Evolutionary conservation across 2,329 filamentous ascomycete species (phyloP).

Genomic region (Alternaria postmessia): DNA sequence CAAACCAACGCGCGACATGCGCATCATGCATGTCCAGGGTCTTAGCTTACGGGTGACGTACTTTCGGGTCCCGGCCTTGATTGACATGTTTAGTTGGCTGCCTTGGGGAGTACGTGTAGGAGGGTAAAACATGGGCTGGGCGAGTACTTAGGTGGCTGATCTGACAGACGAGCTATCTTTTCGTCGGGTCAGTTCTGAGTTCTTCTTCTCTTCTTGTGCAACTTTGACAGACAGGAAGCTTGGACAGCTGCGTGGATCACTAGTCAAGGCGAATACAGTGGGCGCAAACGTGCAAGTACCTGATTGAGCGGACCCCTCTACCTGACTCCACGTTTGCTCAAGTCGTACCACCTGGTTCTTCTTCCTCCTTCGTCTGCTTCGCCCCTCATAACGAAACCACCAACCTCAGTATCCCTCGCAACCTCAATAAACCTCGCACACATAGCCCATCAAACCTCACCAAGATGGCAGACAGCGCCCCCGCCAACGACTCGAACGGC

Average conservation of each 20-base stretch:
- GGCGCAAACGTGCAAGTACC: constrained; percentile 3
- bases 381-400: neutral
- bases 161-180: neutral
- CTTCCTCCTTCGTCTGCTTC: neutral
- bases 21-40: constrained; percentile 1
- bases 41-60: constrained; percentile 12
- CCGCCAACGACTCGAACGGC: constrained; percentile 51
- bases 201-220: neutral
- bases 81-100: neutral
- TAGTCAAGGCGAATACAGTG: neutral
- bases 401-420: constrained; percentile 1
- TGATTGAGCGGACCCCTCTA: neutral
- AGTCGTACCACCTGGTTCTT: neutral
- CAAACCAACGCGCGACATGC: constrained; percentile 1
- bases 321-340: neutral
- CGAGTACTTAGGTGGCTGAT: constrained; percentile 2
- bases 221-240: constrained; percentile 4
- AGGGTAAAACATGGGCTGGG: neutral
- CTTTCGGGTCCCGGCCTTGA: constrained; percentile 6
- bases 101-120: neutral
- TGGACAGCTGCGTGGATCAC: neutral
- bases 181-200: neutral
- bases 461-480: constrained; percentile 20
- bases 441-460: neutral
- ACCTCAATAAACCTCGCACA: neutral